Evolutionary conservation across 257 asterid genomes (phyloP).

Genomic region (Petrea volubilis): DNA sequence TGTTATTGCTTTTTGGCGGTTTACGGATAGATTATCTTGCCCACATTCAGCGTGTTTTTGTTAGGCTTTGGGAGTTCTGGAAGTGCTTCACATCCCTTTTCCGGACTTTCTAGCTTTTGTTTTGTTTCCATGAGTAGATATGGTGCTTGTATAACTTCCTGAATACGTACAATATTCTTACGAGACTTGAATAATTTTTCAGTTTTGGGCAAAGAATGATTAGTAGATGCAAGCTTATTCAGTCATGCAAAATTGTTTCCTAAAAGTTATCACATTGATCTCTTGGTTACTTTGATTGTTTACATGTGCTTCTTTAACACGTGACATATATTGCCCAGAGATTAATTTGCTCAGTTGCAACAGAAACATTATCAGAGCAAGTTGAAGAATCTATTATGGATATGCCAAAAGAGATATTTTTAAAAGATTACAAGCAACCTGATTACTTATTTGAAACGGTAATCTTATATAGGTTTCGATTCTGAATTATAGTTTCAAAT

Average conservation of each 20-base stretch:
- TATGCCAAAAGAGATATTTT: slow-evolving; percentile 82
- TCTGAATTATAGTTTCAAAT: background rate
- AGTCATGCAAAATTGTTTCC: too few relatives aligned
- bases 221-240: slow-evolving; percentile 39
- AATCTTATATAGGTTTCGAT: slow-evolving; percentile 15
- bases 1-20: background rate
- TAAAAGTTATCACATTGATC: background rate
- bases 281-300: slow-evolving; percentile 1
- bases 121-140: background rate
- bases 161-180: background rate
- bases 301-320: slow-evolving; percentile 30
- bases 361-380: slow-evolving; percentile 63
- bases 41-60: background rate
- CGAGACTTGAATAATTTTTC: slow-evolving; percentile 23
- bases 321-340: slow-evolving; percentile 42
- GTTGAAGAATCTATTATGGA: slow-evolving; percentile 75
- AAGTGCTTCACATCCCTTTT: background rate
- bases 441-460: slow-evolving; percentile 85
- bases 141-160: background rate
- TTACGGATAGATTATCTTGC: background rate
- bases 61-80: background rate
- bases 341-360: slow-evolving; percentile 79
- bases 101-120: background rate
- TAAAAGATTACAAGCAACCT: slow-evolving; percentile 94
- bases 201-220: slow-evolving; percentile 44